Evolutionary conservation across 768 basidiomycete genomes (phyloP), one percentile per base, ranked within the genome.

Genomic region (Tephrocybe sp.): DNA sequence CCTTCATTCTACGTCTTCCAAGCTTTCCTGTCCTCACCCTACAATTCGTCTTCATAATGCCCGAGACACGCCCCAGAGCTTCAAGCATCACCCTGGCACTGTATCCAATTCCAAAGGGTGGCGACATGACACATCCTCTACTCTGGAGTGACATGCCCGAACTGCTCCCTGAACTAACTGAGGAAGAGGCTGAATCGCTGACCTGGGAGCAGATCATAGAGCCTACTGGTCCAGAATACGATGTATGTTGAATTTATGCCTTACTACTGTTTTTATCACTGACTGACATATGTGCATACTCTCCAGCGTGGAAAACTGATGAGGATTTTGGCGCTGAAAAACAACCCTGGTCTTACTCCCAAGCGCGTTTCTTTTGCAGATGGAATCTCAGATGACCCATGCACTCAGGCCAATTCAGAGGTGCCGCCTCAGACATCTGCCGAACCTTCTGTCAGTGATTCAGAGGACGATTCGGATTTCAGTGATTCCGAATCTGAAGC

Each of bases 141-240:
- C 37, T 48, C 39, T 48, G 47, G 47, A 48, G 47, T n/a, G 39
- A 37, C 13, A 19, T 48, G 18, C 38, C 47, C 31, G 47, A 39
- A 6, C 27, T 40, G 1, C 38, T 48, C 13, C 47, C 47, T 21
- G 47, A 48, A 15, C 38, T 48, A 15, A 30, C 15, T 18, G 18
- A n/a, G 12, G 22, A 36, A 10, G 34, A 45, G 42, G 42, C 27
- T 33, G 30, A 12, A 18, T 13, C 19, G 30, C 45, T 46, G 5
- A 46, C 45, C 10, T 46, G 45, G 45, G 45, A 46, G 6, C 18
- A 46, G 4, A 15, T 46, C 36, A 10, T 21, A n/a, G 11, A 21
- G 13, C 45, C 45, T 3, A n/a, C 7, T 4, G 22, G 34, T 27
- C 22, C 45, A 18, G 33, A 36, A 36, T 46, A 25, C 10, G 33